Percentiles rank a stretch among this genome's conserved stretches.
Conservation (phyloP, 306 rosid species). For the Quercus engelmannii region DNA sequence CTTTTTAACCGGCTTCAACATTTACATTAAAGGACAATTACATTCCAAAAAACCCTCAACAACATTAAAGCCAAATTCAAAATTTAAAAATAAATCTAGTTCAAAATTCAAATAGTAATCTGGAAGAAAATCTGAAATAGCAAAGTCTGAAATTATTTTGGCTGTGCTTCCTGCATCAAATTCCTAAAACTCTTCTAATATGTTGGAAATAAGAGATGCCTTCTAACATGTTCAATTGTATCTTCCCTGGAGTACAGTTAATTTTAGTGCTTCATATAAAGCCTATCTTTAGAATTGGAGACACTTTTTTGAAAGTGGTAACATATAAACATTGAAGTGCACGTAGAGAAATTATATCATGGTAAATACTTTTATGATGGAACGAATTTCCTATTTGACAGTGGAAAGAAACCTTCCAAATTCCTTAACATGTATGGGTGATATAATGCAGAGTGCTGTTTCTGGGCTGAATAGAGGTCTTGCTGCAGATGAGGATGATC, state of each 20-base stretch:
- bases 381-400: background rate
- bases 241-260: background rate
- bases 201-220: background rate
- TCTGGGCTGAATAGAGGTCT: conserved; percentile 95
- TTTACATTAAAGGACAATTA: too few relatives aligned
- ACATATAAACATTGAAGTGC: background rate
- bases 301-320: too few relatives aligned
- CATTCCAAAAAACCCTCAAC: too few relatives aligned
- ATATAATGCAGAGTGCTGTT: conserved; percentile 63
- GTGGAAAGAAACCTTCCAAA: background rate
- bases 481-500: conserved; percentile 81
- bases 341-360: background rate
- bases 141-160: too few relatives aligned
- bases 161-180: too few relatives aligned
- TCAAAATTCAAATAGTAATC: too few relatives aligned
- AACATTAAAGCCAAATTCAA: too few relatives aligned
- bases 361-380: background rate
- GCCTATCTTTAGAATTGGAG: background rate
- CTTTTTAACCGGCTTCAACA: too few relatives aligned
- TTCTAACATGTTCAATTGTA: background rate
- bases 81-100: too few relatives aligned
- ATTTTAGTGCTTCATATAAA: background rate
- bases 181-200: background rate
- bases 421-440: conserved; percentile 5
- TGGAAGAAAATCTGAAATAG: too few relatives aligned